Base-by-base conservation (phyloP, 2,329 filamentous ascomycete genomes). In the Xylariomycetidae sp. region DNA sequence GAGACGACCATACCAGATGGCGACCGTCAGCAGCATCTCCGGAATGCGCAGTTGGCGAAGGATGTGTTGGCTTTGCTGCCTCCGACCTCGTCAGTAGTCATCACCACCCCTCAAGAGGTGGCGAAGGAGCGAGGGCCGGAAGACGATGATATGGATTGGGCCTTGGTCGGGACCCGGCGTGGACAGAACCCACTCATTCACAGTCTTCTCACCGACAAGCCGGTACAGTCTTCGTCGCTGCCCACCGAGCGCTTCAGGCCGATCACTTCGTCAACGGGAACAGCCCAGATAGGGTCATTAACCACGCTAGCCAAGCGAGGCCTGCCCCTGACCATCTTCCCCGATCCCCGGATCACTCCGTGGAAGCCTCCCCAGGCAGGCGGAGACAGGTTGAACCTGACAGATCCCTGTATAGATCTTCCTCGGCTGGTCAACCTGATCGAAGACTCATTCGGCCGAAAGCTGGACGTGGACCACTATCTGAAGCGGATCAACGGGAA, bases 191-290 rank as follows among this genome's bases (percentile, higher is more conserved):
- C 89, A 0, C 67, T 98, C 2, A 92, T 98, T 28, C 88, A 98
- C 60, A 96, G 95, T 50, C 76, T 98, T 2, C 72, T 98, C 8
- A 98, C 92, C 2, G 92, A 98, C 61, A 93, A 95, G 52, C 90
- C 92, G 0, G 75, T 89, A 10, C 83, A 88, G 44, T 96, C 92
- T 1, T 92, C 92, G 2, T 98, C 92, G 1, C 68, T 98, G 0
- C 92, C 92, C 0, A 70, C 79, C 6, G 75, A 79, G 25, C 73
- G 85, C 30, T 72, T 87, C 19, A 64, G 58, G 35, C 52, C 60
- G 1, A 47, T 56, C 22, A 52, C 42, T 35, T 54, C 50, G 48
- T 60, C 60, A n/a, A 58, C 56, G 9, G 67, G 49, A 12, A 43
- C 39, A 16, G 30, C 36, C 32, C 43, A 52, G 32, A 33, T 53